These are phyloP conservation scores for Jackrogersella minutella DNA, from an alignment of 495 filamentous ascomycete genomes.

Conservation along the genomic window DNA sequence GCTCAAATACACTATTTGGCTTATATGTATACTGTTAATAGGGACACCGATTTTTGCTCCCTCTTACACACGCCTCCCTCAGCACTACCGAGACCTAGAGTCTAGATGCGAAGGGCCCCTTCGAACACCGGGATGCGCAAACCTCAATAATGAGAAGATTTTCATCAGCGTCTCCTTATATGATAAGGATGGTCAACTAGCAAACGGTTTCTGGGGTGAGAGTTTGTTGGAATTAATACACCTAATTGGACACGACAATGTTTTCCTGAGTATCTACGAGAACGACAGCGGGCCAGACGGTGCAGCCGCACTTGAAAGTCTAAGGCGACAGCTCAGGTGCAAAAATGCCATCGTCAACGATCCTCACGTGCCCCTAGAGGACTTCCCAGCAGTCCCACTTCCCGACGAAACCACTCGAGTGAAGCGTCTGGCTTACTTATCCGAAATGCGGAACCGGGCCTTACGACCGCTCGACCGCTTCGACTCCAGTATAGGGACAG, in stretches of 20 bases:
- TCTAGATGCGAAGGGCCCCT: slow-evolving; percentile 29
- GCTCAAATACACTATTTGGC: slow-evolving; percentile 23
- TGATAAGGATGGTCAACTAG: slow-evolving; percentile 63
- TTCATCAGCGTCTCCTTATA: slow-evolving; percentile 81
- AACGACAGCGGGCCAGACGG: slow-evolving; percentile 67
- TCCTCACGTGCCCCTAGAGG: slow-evolving; percentile 60
- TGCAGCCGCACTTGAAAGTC: slow-evolving; percentile 49
- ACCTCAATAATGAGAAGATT: slow-evolving; percentile 69
- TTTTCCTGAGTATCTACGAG: slow-evolving; percentile 72
- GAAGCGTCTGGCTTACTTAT: slow-evolving; percentile 79
- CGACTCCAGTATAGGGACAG: slow-evolving; percentile 45
- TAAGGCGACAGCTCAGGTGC: slow-evolving; percentile 55
- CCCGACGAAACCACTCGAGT: slow-evolving; percentile 68
- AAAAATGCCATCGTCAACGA: slow-evolving; percentile 60
- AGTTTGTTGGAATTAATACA: slow-evolving; percentile 70
- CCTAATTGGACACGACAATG: slow-evolving; percentile 62
- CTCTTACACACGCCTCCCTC: slow-evolving; percentile 63
- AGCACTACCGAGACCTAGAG: slow-evolving; percentile 53
- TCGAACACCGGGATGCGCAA: slow-evolving; percentile 63
- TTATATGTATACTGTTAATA: slow-evolving; percentile 42
- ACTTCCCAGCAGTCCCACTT: slow-evolving; percentile 64
- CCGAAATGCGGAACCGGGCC: slow-evolving; percentile 79
- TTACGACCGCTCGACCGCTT: slow-evolving; percentile 65
- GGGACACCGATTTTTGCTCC: slow-evolving; percentile 64
- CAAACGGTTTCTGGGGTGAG: slow-evolving; percentile 71